Percentiles rank a stretch among this genome's conserved stretches.
phyloP scores from a whole-genome alignment of 2,329 filamentous ascomycete genomes.

The Pseudocercospora fijiensis region DNA sequence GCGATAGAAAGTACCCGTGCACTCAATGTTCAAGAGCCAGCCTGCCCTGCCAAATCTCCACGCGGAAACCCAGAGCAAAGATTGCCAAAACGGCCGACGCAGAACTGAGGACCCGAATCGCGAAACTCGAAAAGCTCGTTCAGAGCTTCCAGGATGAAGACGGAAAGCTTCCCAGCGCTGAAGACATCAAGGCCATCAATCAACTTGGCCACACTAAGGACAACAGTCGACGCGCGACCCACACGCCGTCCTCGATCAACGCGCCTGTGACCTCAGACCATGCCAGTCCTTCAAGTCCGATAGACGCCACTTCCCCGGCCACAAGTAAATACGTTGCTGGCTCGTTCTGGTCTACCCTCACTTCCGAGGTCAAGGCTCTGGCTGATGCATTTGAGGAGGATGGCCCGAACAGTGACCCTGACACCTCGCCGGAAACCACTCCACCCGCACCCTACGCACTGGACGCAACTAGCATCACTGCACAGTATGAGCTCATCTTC shows the following conservation, averaged over 20 bases:
- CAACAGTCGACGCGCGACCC: not conserved
- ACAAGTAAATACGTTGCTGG: constrained; percentile 35
- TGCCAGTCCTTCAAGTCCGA: constrained; percentile 12
- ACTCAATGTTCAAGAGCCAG: constrained; percentile 22
- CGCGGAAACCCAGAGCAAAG: constrained; percentile 27
- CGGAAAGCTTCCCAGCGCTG: constrained; percentile 9
- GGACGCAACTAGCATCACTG: constrained; percentile 12
- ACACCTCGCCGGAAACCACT: constrained; percentile 24
- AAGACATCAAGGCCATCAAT: not conserved
- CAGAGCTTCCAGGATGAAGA: constrained; percentile 27
- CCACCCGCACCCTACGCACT: constrained; percentile 15
- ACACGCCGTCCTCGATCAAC: not conserved
- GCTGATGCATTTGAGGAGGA: constrained; percentile 36
- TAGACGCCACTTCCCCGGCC: constrained; percentile 17
- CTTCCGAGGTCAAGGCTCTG: constrained; percentile 36
- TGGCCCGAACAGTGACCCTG: constrained; percentile 21
- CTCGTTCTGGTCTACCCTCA: constrained; percentile 37
- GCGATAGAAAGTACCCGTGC: constrained; percentile 27
- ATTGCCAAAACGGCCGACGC: constrained; percentile 25
- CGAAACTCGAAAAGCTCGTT: constrained; percentile 28
- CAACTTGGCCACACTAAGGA: not conserved
- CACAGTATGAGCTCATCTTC: constrained; percentile 34
- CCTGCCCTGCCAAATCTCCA: constrained; percentile 20
- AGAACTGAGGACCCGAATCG: constrained; percentile 25
- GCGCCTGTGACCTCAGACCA: not conserved